Evolutionary conservation across 2,329 filamentous ascomycete species (phyloP), one percentile per base, ranked within the genome.

Genomic region (Beauveria varroae): DNA sequence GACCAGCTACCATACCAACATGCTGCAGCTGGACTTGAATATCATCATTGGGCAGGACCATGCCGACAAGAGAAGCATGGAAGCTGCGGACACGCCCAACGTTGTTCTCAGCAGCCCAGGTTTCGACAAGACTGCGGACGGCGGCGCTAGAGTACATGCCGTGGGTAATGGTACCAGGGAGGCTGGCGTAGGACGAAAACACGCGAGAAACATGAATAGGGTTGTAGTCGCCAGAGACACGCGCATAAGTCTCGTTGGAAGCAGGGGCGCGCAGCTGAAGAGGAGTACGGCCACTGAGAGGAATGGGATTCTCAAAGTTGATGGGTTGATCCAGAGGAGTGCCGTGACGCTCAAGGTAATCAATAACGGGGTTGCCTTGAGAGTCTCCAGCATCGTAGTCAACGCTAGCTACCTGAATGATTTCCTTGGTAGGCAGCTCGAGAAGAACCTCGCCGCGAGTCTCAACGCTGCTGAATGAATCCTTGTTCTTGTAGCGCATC

Each of bases 111-210:
- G 93, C 95, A 57, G 96, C 95, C 95, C 95, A 99, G 0, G 92
- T 99, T 81, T 99, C 95, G 7, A 99, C 93, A 58, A 99, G 81
- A 72, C 92, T 96, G 70, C 96, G 89, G 30, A 99, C 95, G 43
- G 95, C 91, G 66, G 95, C 95, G 75, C 93, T 98, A 1, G 93
- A 96, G 82, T 98, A 99, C 95, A 99, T 99, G 73, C 95, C 95
- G 73, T 99, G 95, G 1, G 95, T 99, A 71, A 99, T 99, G 50
- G 95, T 99, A 55, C 95, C 96, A 1, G 93, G 93, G 18, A 99
- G 83, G 74, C 93, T 95, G 73, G 95, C 96, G 70, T 98, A 99
- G 77, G 86, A 91, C 37, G 95, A 90, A 78, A 99, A 99, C 60
- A 97, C 91, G 61, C 95, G 89, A 14, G 95, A 97, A 50, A 99